Evolutionary conservation across 169 alveolate genomes (phyloP), one percentile per base, ranked within the genome.

Genomic region (Theileria luwenshuni): DNA sequence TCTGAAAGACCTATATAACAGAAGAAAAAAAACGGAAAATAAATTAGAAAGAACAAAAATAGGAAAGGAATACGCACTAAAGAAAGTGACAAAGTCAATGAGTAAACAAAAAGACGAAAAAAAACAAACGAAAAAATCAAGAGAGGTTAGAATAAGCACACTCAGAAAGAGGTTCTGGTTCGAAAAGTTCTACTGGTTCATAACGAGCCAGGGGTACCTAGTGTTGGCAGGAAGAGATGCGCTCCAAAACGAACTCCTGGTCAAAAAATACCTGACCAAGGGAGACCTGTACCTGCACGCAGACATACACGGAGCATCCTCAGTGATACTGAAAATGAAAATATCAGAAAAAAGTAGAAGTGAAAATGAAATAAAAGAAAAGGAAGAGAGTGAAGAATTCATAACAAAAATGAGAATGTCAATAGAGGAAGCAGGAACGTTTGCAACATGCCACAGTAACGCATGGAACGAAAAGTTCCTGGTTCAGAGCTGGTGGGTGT

Each of bases 181-280:
- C 83, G 99, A 97, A 83, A 96, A 96, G 91, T 98, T 95, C 74
- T 88, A 93, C 86, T 98, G 99, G 99, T 97, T 96, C 71, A 92
- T 96, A 30, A 90, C 98, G 13, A 89, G 95, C 21, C 94, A 94
- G 75, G 95, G 95, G 32, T 92, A 83, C 83, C 83, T 94, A 32
- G 94, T 90, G n/a, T 64, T 77, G 51, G 86, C 84, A 28, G 90
- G 92, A 59, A 91, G 94, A 28, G 98, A 98, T 77, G 96, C 99
- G 3, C 81, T 93, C 62, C 97, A 96, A 81, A 98, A 96, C 72
- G 99, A 97, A 75, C 90, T 93, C 52, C 86, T 98, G 59, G 97
- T 94, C 67, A 94, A 96, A 81, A 91, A 94, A 68, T 96, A 97
- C 74, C 79, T 97, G 77, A 90, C 90, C 45, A 92, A 92, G 48